Conservation (phyloP, 148 eudicot species). For the Arbutus unedo region DNA sequence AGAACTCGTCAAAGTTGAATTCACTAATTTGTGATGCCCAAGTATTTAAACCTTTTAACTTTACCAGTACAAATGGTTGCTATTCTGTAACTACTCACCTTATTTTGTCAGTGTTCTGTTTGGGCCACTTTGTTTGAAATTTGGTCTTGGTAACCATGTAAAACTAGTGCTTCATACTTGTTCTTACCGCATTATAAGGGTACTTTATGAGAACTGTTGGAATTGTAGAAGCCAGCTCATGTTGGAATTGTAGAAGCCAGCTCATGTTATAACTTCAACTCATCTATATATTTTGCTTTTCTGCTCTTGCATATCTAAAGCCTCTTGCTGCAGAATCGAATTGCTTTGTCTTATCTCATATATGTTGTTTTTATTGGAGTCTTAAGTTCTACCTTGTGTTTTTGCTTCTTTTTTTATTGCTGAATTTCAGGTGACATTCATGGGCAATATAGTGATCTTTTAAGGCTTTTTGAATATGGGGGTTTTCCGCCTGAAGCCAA, state of each 20-base stretch:
- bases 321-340: neutral
- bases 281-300: neutral
- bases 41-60: neutral
- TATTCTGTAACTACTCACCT: neutral
- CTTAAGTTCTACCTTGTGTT: neutral
- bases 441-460: slow-evolving; percentile 71
- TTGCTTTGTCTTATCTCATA: neutral
- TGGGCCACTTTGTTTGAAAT: neutral
- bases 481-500: slow-evolving; percentile 82
- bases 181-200: neutral
- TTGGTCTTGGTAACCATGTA: neutral
- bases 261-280: neutral
- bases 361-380: neutral
- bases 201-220: neutral
- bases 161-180: neutral
- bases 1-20: neutral
- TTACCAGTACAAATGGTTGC: neutral
- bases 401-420: neutral
- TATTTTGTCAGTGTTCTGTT: neutral
- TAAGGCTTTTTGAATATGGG: slow-evolving; percentile 79
- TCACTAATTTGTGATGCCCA: neutral
- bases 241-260: neutral
- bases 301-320: neutral
- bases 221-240: neutral
- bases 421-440: slow-evolving; percentile 70